phyloP scores from a whole-genome alignment of 208 protist genomes.

The Leishmania gerbilli region DNA sequence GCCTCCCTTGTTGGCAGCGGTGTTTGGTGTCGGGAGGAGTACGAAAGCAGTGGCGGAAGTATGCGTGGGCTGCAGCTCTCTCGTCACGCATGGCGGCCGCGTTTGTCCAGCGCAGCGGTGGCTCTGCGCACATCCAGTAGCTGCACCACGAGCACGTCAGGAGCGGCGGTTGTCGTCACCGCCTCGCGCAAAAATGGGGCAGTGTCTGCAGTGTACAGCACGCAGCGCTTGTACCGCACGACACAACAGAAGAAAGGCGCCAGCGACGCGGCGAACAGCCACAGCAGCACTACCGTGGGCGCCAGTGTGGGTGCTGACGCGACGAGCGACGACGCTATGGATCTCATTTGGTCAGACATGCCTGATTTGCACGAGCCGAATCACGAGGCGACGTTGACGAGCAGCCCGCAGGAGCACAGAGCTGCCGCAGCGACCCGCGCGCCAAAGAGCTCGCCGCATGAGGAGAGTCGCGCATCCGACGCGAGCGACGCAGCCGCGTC shows the following conservation, averaged over 20 bases:
- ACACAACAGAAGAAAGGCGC: not conserved
- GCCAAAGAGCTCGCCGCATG: not conserved
- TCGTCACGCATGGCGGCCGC: not conserved
- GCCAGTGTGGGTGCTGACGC: not conserved
- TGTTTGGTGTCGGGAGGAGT: not conserved
- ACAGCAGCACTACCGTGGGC: not conserved
- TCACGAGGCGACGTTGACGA: not conserved
- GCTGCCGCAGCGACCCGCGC: not conserved
- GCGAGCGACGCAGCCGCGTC: not conserved
- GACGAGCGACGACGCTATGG: conserved; percentile 18
- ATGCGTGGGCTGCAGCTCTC: conserved; percentile 4
- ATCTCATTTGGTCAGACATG: conserved; percentile 25
- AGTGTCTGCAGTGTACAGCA: not conserved
- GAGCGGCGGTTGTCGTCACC: not conserved
- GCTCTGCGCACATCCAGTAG: not conserved
- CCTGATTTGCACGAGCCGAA: not conserved
- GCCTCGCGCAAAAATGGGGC: not conserved
- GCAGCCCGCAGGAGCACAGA: not conserved
- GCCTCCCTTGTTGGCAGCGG: not conserved
- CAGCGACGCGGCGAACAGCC: not conserved
- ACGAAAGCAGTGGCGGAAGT: not conserved
- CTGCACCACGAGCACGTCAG: not conserved
- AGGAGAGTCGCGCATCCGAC: not conserved
- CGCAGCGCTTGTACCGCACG: not conserved
- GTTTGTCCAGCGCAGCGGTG: not conserved